Base-by-base conservation (phyloP, 2,329 filamentous ascomycete species). In the Scedosporium boydii region DNA sequence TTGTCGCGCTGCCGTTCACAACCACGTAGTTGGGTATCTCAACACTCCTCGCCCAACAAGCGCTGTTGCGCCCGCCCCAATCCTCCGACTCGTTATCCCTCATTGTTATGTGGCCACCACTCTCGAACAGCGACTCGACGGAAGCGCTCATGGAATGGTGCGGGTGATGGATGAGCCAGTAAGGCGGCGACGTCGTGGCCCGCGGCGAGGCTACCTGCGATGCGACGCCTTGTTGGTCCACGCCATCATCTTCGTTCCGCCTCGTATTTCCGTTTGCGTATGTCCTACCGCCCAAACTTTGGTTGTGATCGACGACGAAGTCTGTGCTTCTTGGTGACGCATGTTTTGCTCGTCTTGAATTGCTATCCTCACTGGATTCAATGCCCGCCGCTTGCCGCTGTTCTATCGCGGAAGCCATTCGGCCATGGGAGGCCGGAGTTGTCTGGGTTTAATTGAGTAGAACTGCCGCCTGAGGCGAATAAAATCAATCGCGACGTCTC, bases 1-100 rank as follows among this genome's bases (percentile, higher is more conserved):
- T 83, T 14, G 80, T 82, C 42, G 80, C 72, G 65, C 81, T 80
- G 59, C 82, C 79, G 64, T 85, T 83, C 56, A 88, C 80, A 21
- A 84, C 68, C 10, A 82, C 81, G 70, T 83, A 76, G 69, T 84
- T 82, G 44, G 79, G 76, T 51, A 88, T 79, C 66, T 82, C 78
- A 61, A 87, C 85, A 70, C 82, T 85, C 73, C 78, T 82, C 34
- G 85, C 85, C 85, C 85, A 88, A 72, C 85, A 88, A 12, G 82
- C 83, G 64, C 76, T 79, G 70, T 82, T 83, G 64, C 78, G 74
- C 59, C 79, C 79, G 64, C 80, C 75, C 59, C 76, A 72, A 55
- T 79, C 79, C 64, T 76, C 79, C 41, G 77, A 78, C 66, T 86
- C 84, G 71, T 87, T 87, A 70, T 88, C 85, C 65, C 80, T 82